Percentiles rank a stretch among this genome's conserved stretches.
Evolutionary conservation across 805 yeast species (phyloP).

Genomic region (Candida nanaspora): DNA sequence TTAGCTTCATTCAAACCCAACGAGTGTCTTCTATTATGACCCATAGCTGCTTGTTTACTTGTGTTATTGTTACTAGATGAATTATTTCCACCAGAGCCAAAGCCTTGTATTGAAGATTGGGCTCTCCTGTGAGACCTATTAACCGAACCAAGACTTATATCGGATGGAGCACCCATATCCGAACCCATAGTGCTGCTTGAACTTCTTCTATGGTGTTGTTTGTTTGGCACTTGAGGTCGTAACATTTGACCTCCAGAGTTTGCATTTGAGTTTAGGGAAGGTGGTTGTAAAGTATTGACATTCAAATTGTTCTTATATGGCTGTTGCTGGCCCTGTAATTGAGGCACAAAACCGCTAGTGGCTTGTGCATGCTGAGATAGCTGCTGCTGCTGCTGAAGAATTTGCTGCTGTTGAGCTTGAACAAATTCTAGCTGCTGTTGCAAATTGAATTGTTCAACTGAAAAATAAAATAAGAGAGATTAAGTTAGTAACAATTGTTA

Average conservation of each 20-base stretch:
- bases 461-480: background rate
- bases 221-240: slow-evolving; percentile 22
- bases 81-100: background rate
- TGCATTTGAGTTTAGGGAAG: slow-evolving; percentile 8
- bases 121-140: slow-evolving; percentile 38
- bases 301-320: background rate
- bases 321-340: background rate
- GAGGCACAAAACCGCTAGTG: slow-evolving; percentile 5
- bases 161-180: slow-evolving; percentile 8
- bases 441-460: slow-evolving; percentile 75
- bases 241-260: slow-evolving; percentile 5
- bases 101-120: slow-evolving; percentile 22
- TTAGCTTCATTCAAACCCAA: slow-evolving; percentile 89
- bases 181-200: slow-evolving; percentile 14
- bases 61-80: slow-evolving; percentile 8
- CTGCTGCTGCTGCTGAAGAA: slow-evolving; percentile 63
- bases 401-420: slow-evolving; percentile 87
- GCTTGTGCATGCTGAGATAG: slow-evolving; percentile 18
- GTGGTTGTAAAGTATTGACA: slow-evolving; percentile 7
- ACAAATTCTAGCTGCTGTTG: slow-evolving; percentile 91
- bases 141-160: slow-evolving; percentile 9
- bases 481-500: slow-evolving; percentile 1
- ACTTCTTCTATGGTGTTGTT: slow-evolving; percentile 24
- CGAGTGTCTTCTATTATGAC: slow-evolving; percentile 89
- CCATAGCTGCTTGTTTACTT: slow-evolving; percentile 33